Evolutionary conservation across 495 filamentous ascomycete genomes (phyloP).

Genomic region (Penicillium crystallinum): DNA sequence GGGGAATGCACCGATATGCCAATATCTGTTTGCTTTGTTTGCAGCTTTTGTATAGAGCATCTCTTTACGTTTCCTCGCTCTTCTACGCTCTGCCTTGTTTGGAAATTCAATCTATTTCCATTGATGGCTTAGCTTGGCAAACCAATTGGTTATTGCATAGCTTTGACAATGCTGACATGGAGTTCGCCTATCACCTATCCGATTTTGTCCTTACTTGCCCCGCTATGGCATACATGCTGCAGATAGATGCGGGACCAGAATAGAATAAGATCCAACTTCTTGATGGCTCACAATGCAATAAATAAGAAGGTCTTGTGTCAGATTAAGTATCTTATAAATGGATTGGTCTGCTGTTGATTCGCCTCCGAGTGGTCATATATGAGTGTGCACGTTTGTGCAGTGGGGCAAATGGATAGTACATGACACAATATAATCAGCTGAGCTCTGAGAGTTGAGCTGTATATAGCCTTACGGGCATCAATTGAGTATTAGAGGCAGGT

Average conservation of each 20-base stretch:
- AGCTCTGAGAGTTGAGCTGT: too few relatives aligned
- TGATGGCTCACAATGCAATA: not conserved
- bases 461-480: too few relatives aligned
- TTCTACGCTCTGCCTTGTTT: not conserved
- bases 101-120: too few relatives aligned
- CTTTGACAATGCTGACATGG: not conserved
- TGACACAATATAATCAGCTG: too few relatives aligned
- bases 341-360: not conserved
- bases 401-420: too few relatives aligned
- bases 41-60: not conserved
- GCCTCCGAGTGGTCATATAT: not conserved
- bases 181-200: too few relatives aligned
- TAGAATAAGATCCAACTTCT: not conserved
- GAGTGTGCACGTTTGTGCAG: not conserved
- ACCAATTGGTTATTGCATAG: too few relatives aligned
- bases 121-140: too few relatives aligned
- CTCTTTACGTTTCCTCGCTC: not conserved
- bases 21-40: constrained; percentile 6
- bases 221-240: not conserved
- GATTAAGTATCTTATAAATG: not conserved
- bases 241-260: not conserved
- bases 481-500: too few relatives aligned
- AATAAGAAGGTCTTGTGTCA: not conserved
- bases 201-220: not conserved
- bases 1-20: constrained; percentile 2